Conservation (phyloP, 495 filamentous ascomycete genomes). For the Aspergillus affinis region DNA sequence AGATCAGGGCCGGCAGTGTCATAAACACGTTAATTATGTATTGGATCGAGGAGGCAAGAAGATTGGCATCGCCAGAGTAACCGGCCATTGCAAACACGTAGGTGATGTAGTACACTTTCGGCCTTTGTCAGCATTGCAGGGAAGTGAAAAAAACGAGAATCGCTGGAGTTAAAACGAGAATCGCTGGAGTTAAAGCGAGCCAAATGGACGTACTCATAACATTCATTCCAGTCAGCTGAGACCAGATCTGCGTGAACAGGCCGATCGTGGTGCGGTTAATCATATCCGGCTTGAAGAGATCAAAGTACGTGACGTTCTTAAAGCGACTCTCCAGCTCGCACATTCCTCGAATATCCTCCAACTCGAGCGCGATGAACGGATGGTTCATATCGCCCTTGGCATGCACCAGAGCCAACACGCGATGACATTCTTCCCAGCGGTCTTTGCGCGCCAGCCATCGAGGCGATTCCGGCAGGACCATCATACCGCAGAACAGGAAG, state of each 20-base stretch:
- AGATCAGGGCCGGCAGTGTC: slow-evolving; percentile 55
- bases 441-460: slow-evolving; percentile 77
- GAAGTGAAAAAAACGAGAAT: background rate
- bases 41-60: slow-evolving; percentile 68
- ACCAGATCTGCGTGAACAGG: slow-evolving; percentile 79
- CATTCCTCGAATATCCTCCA: slow-evolving; percentile 67
- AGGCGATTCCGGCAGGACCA: slow-evolving; percentile 75
- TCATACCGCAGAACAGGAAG: slow-evolving; percentile 61
- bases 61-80: slow-evolving; percentile 31
- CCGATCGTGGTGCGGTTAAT: slow-evolving; percentile 71
- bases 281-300: slow-evolving; percentile 69
- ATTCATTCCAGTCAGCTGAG: slow-evolving; percentile 81
- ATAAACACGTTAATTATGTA: slow-evolving; percentile 61
- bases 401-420: slow-evolving; percentile 68
- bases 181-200: background rate
- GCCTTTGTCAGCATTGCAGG: background rate
- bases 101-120: slow-evolving; percentile 36
- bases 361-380: slow-evolving; percentile 62
- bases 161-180: background rate
- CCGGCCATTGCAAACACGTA: slow-evolving; percentile 42
- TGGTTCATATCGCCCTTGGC: slow-evolving; percentile 63
- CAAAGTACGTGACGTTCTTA: slow-evolving; percentile 62
- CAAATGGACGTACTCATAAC: slow-evolving; percentile 60
- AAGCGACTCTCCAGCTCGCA: slow-evolving; percentile 65
- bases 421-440: slow-evolving; percentile 69